Conservation (phyloP, 225 moss, liverwort and hornwort species). For the Polytrichum formosum region DNA sequence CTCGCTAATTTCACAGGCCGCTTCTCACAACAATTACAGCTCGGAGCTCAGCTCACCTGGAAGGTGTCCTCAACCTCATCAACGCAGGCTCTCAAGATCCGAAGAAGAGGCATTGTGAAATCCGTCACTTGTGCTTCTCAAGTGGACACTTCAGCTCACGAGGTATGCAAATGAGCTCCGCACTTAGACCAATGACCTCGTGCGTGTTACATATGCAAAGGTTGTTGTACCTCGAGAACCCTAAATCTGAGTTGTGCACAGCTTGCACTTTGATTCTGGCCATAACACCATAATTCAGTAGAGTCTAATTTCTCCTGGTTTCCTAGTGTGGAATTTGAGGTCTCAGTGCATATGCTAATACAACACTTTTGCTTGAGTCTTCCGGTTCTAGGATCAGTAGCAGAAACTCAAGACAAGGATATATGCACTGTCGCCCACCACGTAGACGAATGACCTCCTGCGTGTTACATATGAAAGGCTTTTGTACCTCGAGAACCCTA, state of each 20-base stretch:
- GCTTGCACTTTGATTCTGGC: background rate
- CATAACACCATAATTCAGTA: too few species aligned
- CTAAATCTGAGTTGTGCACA: background rate
- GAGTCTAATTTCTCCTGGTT: too few species aligned
- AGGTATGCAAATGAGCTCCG: slow-evolving; percentile 22
- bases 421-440: slow-evolving; percentile 8
- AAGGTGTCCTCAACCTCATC: slow-evolving; percentile 1
- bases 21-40: slow-evolving; percentile 18
- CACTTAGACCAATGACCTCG: background rate
- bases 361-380: too few species aligned
- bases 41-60: slow-evolving; percentile 11
- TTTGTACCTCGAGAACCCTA: background rate
- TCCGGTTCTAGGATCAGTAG: background rate
- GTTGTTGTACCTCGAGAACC: background rate
- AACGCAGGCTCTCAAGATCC: slow-evolving; percentile 3
- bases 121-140: slow-evolving; percentile 17
- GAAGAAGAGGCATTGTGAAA: slow-evolving; percentile 15
- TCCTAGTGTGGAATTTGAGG: too few species aligned
- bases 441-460: background rate
- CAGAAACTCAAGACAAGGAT: slow-evolving; percentile 28
- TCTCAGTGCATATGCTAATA: too few species aligned
- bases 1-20: slow-evolving; percentile 8
- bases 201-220: background rate
- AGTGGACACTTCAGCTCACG: slow-evolving; percentile 24
- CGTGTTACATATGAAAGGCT: background rate